Percentiles rank a stretch among this genome's conserved stretches.
Evolutionary conservation across 2,329 filamentous ascomycete species (phyloP).

Genomic region (Xylaria hypoxylon): DNA sequence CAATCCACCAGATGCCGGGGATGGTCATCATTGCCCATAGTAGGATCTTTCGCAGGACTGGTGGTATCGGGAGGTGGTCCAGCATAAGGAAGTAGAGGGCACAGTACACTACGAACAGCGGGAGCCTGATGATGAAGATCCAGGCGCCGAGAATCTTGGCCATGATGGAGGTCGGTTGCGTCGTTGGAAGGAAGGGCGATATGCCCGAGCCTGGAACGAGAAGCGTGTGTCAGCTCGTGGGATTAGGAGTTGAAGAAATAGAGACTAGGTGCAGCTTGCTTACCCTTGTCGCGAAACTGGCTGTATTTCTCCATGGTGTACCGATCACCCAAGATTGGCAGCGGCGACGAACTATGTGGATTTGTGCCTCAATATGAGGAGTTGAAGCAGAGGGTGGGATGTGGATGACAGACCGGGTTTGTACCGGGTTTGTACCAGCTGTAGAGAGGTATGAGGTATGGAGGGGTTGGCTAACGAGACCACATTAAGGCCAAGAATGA

Average conservation of each 20-base stretch:
- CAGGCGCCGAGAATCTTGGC: constrained; percentile 74
- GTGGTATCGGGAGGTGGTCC: constrained; percentile 79
- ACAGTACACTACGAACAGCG: constrained; percentile 76
- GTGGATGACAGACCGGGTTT: background rate
- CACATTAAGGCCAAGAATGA: constrained; percentile 14
- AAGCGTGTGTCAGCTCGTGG: constrained; percentile 5
- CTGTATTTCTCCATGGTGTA: constrained; percentile 89
- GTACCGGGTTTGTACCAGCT: too few species aligned
- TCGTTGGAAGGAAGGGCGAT: constrained; percentile 90
- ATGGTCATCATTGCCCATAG: constrained; percentile 90
- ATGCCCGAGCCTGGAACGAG: constrained; percentile 84
- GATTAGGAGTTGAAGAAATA: background rate
- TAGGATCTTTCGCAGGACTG: constrained; percentile 78
- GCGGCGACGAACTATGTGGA: background rate
- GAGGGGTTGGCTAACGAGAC: constrained; percentile 23
- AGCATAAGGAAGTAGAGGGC: constrained; percentile 82
- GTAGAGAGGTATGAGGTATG: too few species aligned
- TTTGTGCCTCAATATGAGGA: background rate
- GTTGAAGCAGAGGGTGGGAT: background rate
- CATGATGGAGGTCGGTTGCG: constrained; percentile 71
- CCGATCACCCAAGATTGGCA: background rate
- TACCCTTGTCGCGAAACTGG: constrained; percentile 91
- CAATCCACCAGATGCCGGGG: constrained; percentile 97
- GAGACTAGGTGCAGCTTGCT: constrained; percentile 30
- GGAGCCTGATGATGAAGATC: constrained; percentile 84